phyloP scores from a whole-genome alignment of 176 grass and related monocot species.

The Cocos nucifera region DNA sequence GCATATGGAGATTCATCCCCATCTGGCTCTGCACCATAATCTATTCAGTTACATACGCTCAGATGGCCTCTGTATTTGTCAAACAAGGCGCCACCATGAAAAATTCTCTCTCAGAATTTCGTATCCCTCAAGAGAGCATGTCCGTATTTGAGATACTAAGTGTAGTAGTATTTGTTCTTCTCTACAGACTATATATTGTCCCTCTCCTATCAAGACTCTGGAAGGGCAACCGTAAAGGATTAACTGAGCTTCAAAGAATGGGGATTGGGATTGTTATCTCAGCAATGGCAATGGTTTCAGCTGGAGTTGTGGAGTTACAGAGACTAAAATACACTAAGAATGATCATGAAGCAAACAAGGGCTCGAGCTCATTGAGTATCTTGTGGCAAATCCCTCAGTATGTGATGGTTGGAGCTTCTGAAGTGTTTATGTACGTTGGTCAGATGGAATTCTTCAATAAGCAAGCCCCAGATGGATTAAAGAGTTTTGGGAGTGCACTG shows the following conservation, averaged over 20 bases:
- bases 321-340: slow-evolving; percentile 14
- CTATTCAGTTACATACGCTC: slow-evolving; percentile 15
- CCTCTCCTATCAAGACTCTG: neutral
- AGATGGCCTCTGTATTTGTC: slow-evolving; percentile 16
- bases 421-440: slow-evolving; percentile 68
- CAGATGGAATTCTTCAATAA: slow-evolving; percentile 71
- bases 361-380: slow-evolving; percentile 26
- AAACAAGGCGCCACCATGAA: slow-evolving; percentile 5
- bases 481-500: slow-evolving; percentile 54
- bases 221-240: neutral
- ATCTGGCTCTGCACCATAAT: slow-evolving; percentile 17
- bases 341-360: neutral
- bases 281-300: slow-evolving; percentile 3
- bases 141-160: slow-evolving; percentile 13
- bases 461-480: slow-evolving; percentile 46
- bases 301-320: slow-evolving; percentile 35
- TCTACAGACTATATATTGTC: neutral
- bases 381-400: slow-evolving; percentile 74
- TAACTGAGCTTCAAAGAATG: slow-evolving; percentile 14
- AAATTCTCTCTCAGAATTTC: neutral
- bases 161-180: neutral
- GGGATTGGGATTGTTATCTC: slow-evolving; percentile 8
- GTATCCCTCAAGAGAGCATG: slow-evolving; percentile 7
- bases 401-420: slow-evolving; percentile 52
- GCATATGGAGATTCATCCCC: slow-evolving; percentile 8